Conservation (phyloP, 23 red algal genomes). For the Gracilaria caudata region DNA sequence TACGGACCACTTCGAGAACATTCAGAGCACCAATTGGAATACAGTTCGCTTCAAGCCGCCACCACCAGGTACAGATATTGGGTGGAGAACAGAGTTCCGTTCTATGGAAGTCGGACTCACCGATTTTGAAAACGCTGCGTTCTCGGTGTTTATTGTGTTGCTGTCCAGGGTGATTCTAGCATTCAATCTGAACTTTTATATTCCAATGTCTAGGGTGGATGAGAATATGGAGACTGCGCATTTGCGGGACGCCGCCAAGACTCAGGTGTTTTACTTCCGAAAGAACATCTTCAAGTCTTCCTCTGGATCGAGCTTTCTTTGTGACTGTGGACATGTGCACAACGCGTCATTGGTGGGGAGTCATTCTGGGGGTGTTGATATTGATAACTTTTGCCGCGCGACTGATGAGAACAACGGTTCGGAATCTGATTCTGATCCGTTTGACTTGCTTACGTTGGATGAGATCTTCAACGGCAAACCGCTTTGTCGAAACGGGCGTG, state of each 20-base stretch:
- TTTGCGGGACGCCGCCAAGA: conserved; percentile 54
- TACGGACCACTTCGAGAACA: conserved; percentile 98
- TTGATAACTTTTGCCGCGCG: conserved; percentile 37
- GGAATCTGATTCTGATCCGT: conserved; percentile 79
- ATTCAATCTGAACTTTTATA: conserved; percentile 98
- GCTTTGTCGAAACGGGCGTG: conserved; percentile 44
- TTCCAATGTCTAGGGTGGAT: conserved; percentile 93
- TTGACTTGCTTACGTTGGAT: conserved; percentile 85
- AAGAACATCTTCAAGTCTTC: conserved; percentile 87
- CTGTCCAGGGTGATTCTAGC: conserved; percentile 95
- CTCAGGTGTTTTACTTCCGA: conserved; percentile 82
- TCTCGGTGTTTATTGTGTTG: conserved; percentile 96
- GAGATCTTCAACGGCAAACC: conserved; percentile 99
- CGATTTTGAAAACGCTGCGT: conserved; percentile 99
- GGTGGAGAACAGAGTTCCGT: conserved; percentile 93
- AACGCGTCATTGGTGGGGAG: conserved; percentile 52
- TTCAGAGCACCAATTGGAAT: conserved; percentile 99
- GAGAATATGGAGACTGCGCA: conserved; percentile 92
- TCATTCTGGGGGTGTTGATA: conserved; percentile 53
- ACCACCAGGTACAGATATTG: conserved; percentile 71
- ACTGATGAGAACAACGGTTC: conserved; percentile 35
- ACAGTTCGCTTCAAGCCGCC: conserved; percentile 99
- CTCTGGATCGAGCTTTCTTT: conserved; percentile 71
- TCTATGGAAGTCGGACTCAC: conserved; percentile 93
- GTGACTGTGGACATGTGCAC: conserved; percentile 89